phyloP scores from a whole-genome alignment of 2,329 filamentous ascomycete species.

The Ophioceras dolichostomum region DNA sequence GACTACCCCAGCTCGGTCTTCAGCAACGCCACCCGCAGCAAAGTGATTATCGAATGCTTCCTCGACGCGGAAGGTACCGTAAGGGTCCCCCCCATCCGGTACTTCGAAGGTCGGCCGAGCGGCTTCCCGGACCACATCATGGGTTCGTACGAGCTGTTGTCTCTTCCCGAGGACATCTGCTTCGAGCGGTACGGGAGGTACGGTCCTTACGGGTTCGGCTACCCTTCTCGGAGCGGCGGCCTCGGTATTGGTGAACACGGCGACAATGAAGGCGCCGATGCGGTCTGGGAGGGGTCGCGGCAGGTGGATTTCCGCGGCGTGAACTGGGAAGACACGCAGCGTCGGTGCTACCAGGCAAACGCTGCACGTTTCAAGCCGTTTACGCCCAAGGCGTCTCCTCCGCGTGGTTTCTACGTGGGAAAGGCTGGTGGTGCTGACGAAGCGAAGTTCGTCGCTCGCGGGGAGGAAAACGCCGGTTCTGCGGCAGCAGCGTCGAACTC shows the following conservation, averaged over 20 bases:
- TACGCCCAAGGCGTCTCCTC: slow-evolving; percentile 23
- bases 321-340: slow-evolving; percentile 69
- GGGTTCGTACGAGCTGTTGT: slow-evolving; percentile 76
- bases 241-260: slow-evolving; percentile 77
- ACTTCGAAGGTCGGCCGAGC: slow-evolving; percentile 64
- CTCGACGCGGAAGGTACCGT: slow-evolving; percentile 56
- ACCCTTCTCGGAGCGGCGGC: slow-evolving; percentile 66
- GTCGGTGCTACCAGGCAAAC: slow-evolving; percentile 62
- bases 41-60: slow-evolving; percentile 62
- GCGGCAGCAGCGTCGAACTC: slow-evolving; percentile 3
- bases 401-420: slow-evolving; percentile 39
- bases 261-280: slow-evolving; percentile 67
- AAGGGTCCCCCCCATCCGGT: slow-evolving; percentile 56
- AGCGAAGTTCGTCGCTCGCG: slow-evolving; percentile 8
- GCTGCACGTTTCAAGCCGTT: slow-evolving; percentile 50
- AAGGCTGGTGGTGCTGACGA: slow-evolving; percentile 15
- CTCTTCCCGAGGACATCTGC: slow-evolving; percentile 73
- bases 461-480: slow-evolving; percentile 4
- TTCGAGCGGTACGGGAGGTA: slow-evolving; percentile 85
- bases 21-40: slow-evolving; percentile 25
- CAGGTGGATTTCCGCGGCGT: slow-evolving; percentile 68
- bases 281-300: slow-evolving; percentile 59
- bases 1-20: slow-evolving; percentile 23
- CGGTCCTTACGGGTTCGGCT: slow-evolving; percentile 83
- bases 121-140: slow-evolving; percentile 78